Evolutionary conservation across 192 early-diverging fungal genomes (phyloP).

Genomic region (Diversispora eburnea): DNA sequence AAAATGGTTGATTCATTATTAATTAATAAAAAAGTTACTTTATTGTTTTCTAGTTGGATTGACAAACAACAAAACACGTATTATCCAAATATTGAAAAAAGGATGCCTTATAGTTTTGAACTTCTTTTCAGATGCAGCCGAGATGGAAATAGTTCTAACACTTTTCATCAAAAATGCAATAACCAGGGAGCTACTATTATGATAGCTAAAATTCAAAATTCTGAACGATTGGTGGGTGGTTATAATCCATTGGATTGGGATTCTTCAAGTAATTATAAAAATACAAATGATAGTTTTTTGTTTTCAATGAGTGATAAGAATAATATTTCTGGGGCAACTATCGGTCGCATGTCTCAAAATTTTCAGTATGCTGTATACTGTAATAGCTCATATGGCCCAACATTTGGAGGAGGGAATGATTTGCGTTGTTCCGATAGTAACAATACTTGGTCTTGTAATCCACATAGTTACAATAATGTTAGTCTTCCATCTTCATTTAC

Average conservation of each 20-base stretch:
- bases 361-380: no score
- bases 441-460: no score
- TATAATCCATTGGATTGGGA: constrained; percentile 5
- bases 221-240: background rate
- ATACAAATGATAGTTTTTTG: background rate
- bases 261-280: background rate
- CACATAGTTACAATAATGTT: background rate
- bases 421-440: no score
- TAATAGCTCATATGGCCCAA: no score
- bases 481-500: background rate
- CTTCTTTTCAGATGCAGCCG: background rate
- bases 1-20: background rate
- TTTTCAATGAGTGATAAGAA: background rate
- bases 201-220: constrained; percentile 4
- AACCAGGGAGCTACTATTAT: background rate
- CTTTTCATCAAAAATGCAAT: background rate
- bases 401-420: no score
- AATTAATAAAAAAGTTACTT: background rate
- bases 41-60: constrained; percentile 1
- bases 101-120: background rate
- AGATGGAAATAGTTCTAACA: background rate
- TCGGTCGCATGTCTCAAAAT: no score
- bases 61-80: background rate
- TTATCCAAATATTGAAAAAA: background rate
- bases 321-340: no score